Evolutionary conservation across 805 yeast species (phyloP).

Genomic region (Saturnispora silvae): DNA sequence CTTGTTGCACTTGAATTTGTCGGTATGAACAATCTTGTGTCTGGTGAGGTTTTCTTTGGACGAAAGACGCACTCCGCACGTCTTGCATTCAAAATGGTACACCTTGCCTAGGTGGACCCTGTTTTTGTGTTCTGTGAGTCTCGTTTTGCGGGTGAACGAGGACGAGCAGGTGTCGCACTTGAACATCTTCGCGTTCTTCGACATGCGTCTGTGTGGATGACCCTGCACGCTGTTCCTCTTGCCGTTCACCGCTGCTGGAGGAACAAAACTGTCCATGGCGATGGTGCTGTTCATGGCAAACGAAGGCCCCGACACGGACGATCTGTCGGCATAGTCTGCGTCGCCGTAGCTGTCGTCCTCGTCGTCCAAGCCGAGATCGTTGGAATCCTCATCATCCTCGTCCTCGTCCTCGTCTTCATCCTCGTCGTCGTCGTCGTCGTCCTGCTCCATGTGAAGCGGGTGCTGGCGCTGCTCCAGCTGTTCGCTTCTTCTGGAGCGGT

Average conservation of each 20-base stretch:
- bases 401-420: background rate
- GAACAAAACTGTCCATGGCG: background rate
- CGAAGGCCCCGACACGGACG: background rate
- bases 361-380: background rate
- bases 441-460: background rate
- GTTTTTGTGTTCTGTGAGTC: slow-evolving; percentile 19
- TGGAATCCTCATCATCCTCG: slow-evolving; percentile 1
- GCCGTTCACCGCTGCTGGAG: background rate
- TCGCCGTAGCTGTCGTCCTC: background rate
- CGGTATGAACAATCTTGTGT: slow-evolving; percentile 22
- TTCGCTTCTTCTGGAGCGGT: background rate
- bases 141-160: slow-evolving; percentile 21
- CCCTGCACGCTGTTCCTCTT: background rate
- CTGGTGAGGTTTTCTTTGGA: slow-evolving; percentile 22
- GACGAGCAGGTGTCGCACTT: slow-evolving; percentile 17
- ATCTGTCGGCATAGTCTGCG: background rate
- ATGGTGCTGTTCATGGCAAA: background rate
- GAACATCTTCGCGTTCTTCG: slow-evolving; percentile 12
- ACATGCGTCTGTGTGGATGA: background rate
- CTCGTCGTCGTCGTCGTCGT: slow-evolving; percentile 2
- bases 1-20: slow-evolving; percentile 17
- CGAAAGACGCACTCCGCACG: slow-evolving; percentile 17
- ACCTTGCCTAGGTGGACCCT: slow-evolving; percentile 18
- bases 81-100: slow-evolving; percentile 14
- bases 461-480: background rate